These are phyloP conservation scores for Solanum pinnatisectum DNA, from an alignment of 257 asterid genomes.

Conservation along the genomic window DNA sequence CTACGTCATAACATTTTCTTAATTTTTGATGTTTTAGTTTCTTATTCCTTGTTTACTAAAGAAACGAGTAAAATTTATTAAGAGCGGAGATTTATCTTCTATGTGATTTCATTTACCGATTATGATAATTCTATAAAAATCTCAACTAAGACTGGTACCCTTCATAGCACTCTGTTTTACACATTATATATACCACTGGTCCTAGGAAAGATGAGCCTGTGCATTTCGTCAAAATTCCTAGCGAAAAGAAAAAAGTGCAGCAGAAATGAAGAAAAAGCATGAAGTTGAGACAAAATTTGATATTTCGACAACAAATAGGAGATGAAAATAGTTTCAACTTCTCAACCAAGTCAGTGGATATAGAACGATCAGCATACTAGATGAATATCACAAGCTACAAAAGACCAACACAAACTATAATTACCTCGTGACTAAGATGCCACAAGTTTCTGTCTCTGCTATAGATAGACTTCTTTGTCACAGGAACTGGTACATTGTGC, in stretches of 20 bases:
- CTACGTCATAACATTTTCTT: neutral
- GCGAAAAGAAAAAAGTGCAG: neutral
- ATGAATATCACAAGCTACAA: neutral
- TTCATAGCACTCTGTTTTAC: neutral
- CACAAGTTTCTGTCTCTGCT: slow-evolving; percentile 97
- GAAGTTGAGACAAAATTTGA: neutral
- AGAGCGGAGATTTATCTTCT: neutral
- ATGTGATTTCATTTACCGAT: neutral
- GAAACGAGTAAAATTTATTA: neutral
- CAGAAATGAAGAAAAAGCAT: neutral
- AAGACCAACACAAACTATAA: neutral
- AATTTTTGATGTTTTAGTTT: neutral
- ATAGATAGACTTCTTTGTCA: slow-evolving; percentile 89
- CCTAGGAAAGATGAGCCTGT: neutral
- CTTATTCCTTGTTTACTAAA: neutral
- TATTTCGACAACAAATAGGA: neutral
- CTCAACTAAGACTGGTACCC: neutral
- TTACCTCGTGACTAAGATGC: slow-evolving; percentile 98
- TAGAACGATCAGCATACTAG: neutral
- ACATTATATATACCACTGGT: neutral
- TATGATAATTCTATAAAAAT: neutral
- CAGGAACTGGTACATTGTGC: slow-evolving; percentile 90
- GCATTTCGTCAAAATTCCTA: neutral
- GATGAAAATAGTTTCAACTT: neutral
- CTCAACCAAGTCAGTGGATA: neutral